Percentiles rank a stretch among this genome's conserved stretches.
Conservation (phyloP, 2,329 filamentous ascomycete species). For the Paracoccidioides lutzii region DNA sequence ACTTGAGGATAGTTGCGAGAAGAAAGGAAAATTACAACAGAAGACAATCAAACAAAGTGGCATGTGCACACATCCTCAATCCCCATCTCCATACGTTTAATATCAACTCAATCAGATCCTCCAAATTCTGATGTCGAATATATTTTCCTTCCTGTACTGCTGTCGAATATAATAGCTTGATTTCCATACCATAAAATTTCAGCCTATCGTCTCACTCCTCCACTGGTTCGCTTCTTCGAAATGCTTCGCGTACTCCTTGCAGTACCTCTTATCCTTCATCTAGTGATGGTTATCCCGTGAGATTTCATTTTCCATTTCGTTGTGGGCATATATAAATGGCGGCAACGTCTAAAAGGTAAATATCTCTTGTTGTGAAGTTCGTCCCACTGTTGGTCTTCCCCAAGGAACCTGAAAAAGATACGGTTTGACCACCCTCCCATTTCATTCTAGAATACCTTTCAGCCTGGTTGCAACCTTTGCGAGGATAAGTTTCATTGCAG, state of each 20-base stretch:
- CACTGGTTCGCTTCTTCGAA: constrained; percentile 17
- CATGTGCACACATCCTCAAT: background rate
- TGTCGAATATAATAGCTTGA: constrained; percentile 10
- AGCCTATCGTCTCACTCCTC: constrained; percentile 22
- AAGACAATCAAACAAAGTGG: no score
- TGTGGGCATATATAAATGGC: constrained; percentile 24
- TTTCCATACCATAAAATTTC: constrained; percentile 18
- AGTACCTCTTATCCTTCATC: constrained; percentile 8
- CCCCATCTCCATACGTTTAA: background rate
- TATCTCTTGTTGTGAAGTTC: constrained; percentile 16
- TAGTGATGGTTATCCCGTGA: constrained; percentile 17
- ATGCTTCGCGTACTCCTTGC: constrained; percentile 8
- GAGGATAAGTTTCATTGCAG: constrained; percentile 10
- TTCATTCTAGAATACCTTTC: constrained; percentile 13
- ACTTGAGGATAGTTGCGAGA: no score
- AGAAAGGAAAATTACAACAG: no score
- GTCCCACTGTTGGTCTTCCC: constrained; percentile 29
- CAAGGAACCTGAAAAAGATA: constrained; percentile 28
- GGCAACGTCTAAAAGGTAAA: constrained; percentile 24
- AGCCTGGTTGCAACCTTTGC: constrained; percentile 22
- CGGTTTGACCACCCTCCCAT: constrained; percentile 18
- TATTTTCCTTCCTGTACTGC: background rate
- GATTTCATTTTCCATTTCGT: constrained; percentile 24
- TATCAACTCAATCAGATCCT: background rate
- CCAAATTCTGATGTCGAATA: background rate